Percentiles rank a stretch among this genome's conserved stretches.
Evolutionary conservation across 2,329 filamentous ascomycete species (phyloP).

Genomic region (Rutstroemia sp.): DNA sequence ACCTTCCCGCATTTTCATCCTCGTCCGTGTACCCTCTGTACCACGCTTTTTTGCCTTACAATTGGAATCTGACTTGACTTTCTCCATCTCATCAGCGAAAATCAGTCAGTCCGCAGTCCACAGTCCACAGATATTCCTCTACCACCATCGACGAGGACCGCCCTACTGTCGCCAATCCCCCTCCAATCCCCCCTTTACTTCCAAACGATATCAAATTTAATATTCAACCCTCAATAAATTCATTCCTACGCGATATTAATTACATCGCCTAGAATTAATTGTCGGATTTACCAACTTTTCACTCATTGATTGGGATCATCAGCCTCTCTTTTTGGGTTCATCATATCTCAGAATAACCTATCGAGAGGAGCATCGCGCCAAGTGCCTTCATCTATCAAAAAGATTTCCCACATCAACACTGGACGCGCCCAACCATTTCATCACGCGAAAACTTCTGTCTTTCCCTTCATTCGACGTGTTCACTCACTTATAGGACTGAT

Average conservation of each 20-base stretch:
- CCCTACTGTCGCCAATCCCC: not conserved
- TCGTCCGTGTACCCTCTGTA: too few species aligned
- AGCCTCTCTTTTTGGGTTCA: conserved; percentile 6
- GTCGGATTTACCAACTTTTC: not conserved
- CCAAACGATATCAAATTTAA: not conserved
- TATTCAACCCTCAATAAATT: conserved; percentile 1
- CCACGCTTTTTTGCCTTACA: too few species aligned
- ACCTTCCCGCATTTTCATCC: too few species aligned
- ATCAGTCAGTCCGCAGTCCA: too few species aligned
- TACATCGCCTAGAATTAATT: not conserved
- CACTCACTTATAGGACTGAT: conserved; percentile 1
- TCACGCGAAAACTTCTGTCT: conserved; percentile 19
- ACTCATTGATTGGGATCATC: conserved; percentile 5
- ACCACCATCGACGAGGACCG: not conserved
- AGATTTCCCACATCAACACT: conserved; percentile 24
- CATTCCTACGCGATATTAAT: not conserved
- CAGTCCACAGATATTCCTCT: not conserved
- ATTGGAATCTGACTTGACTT: too few species aligned
- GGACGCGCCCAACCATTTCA: conserved; percentile 22
- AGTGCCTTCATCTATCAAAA: conserved; percentile 26
- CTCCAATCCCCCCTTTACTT: not conserved
- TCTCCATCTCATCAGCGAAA: too few species aligned
- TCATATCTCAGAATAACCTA: conserved; percentile 4
- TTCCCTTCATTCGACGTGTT: conserved; percentile 10
- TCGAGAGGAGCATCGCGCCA: conserved; percentile 25